Evolutionary conservation across 78 protist genomes (phyloP).

Genomic region (Dictyostelium intermedium): DNA sequence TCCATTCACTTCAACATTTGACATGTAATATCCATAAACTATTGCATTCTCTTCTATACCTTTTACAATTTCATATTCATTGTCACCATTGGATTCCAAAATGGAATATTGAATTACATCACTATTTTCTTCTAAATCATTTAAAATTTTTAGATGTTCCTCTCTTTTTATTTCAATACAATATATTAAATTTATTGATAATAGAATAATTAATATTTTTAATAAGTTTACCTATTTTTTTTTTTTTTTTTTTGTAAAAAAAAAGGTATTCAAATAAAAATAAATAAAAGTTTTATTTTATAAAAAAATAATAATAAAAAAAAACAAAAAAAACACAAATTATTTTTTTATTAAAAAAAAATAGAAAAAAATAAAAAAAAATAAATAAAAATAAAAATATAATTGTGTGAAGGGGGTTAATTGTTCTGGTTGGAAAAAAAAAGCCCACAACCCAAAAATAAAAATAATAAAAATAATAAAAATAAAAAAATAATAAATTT

Average conservation of each 20-base stretch:
- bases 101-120: neutral
- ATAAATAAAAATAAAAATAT: no score
- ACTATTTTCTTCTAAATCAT: neutral
- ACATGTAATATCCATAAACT: neutral
- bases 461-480: no score
- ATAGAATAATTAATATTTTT: neutral
- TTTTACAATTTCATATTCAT: neutral
- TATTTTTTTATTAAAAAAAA: no score
- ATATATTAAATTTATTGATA: neutral
- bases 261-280: neutral
- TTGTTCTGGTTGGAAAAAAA: no score
- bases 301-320: neutral
- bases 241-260: no score
- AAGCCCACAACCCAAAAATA: no score
- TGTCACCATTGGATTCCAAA: neutral
- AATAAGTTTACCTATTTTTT: neutral
- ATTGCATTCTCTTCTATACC: neutral
- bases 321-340: neutral
- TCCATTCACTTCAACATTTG: conserved; percentile 13
- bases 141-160: neutral
- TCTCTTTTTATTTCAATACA: neutral
- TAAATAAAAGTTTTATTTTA: neutral
- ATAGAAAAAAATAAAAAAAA: no score
- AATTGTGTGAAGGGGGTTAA: no score
- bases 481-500: no score